A percentile compares a stretch with the other conserved stretches of the same genome.
Evolutionary conservation across 352 stramenopile genomes (phyloP).

Genomic region (Phytopythium mirpurense): DNA sequence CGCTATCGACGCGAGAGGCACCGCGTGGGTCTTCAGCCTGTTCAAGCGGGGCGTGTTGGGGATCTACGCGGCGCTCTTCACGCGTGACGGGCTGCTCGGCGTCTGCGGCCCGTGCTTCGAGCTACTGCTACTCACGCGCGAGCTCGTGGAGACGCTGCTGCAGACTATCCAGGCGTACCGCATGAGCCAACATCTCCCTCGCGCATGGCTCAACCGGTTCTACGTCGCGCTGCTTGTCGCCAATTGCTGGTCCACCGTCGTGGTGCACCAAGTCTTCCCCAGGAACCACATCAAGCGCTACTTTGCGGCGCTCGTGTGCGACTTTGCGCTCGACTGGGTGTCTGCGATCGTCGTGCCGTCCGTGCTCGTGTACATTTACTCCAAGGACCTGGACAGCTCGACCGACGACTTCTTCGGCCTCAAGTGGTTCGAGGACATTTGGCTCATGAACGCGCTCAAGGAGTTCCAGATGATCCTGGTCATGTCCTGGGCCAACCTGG

Average conservation of each 20-base stretch:
- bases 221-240: constrained; percentile 24
- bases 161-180: constrained; percentile 23
- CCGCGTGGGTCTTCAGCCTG: not conserved
- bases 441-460: constrained; percentile 25
- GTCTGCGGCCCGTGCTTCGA: constrained; percentile 21
- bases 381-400: constrained; percentile 9
- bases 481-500: constrained; percentile 19
- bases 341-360: constrained; percentile 21
- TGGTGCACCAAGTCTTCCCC: constrained; percentile 26
- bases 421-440: constrained; percentile 24
- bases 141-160: constrained; percentile 21
- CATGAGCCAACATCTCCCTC: constrained; percentile 21
- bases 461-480: constrained; percentile 31
- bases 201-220: constrained; percentile 31
- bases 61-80: constrained; percentile 13
- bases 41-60: not conserved
- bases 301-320: constrained; percentile 14
- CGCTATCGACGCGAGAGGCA: not conserved
- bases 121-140: constrained; percentile 21
- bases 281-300: constrained; percentile 20
- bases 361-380: constrained; percentile 18
- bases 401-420: constrained; percentile 15
- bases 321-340: constrained; percentile 23
- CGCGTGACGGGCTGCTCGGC: constrained; percentile 18
- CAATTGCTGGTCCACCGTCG: constrained; percentile 30